A percentile compares a stretch with the other conserved stretches of the same genome.
phyloP scores from a whole-genome alignment of 176 grass and related monocot genomes.

The Musa troglodytarum region DNA sequence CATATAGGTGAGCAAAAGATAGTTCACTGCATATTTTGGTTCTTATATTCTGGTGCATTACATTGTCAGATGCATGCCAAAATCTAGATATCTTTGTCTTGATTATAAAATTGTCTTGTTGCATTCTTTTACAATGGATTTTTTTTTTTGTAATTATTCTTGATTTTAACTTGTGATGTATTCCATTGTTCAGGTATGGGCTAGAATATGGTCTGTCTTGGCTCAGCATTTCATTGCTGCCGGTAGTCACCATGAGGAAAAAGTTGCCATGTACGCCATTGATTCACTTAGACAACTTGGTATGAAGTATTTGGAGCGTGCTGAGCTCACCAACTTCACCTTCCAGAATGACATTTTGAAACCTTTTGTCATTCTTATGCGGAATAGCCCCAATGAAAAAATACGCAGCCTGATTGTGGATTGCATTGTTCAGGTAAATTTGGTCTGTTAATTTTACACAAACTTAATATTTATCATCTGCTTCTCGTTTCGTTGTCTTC shows the following conservation, averaged over 20 bases:
- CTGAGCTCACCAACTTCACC: conserved; percentile 97
- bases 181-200: conserved; percentile 60
- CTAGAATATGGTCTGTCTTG: conserved; percentile 96
- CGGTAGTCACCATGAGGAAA: conserved; percentile 87
- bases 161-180: not conserved
- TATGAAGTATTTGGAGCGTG: conserved; percentile 99
- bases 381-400: conserved; percentile 79
- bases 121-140: not conserved
- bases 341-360: conserved; percentile 99
- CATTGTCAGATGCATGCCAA: not conserved
- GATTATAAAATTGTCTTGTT: not conserved
- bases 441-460: not conserved
- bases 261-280: conserved; percentile 97
- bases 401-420: conserved; percentile 95
- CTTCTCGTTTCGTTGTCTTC: not conserved
- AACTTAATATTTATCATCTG: not conserved
- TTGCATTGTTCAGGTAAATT: conserved; percentile 90
- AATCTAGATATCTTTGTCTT: not conserved
- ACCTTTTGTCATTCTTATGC: conserved; percentile 99
- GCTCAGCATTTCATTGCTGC: conserved; percentile 94
- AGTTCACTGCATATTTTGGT: not conserved
- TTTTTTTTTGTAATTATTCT: not conserved
- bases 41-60: too few relatives aligned
- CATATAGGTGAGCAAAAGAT: not conserved
- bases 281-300: conserved; percentile 96